Evolutionary conservation across 1,139 yeast species (phyloP), one percentile per base, ranked within the genome.

Genomic region (Yamadazyma mexicana): DNA sequence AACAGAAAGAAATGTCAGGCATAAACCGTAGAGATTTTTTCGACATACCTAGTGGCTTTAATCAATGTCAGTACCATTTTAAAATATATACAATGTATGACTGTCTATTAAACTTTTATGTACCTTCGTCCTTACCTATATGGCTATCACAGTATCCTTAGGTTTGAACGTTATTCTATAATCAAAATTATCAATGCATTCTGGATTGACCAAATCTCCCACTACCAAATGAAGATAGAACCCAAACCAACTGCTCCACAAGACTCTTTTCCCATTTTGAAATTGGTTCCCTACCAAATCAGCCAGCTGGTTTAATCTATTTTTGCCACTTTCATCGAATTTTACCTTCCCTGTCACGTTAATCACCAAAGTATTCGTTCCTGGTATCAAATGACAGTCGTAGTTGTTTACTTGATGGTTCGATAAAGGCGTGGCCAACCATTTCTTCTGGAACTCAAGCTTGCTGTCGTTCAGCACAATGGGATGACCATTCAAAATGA

Each of bases 321-420:
- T 81, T 45, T 66, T 73, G 0, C 91, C 91, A 40, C 83, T 75
- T 54, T 85, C 92, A 57, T 85, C 92, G 52, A 84, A 84, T 46
- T 81, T 69, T 8, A 84, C 86, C 56, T 82, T 84, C 9, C 86
- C 79, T 40, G 79, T 73, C 14, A 79, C 69, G 41, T 75, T 72
- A 17, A 83, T 68, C 3, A 81, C 60, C 38, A 73, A 66, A 1
- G 79, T 66, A 3, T 79, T 80, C 0, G 85, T 70, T 0, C 87
- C 87, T 0, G 92, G 92, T n/a, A 85, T 73, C 45, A 79, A 64
- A 53, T 85, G 94, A 37, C 78, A 75, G 56, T 85, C 92, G 42
- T 73, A 73, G 18, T 82, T 75, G 11, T 79, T 78, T 31, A 83
- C 56, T 43, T 70, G 79, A 55, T 85, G 94, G 43, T 76, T 79